These are phyloP conservation scores for Xylaria polymorpha DNA, from an alignment of 2,329 filamentous ascomycete species.

Conservation along the genomic window DNA sequence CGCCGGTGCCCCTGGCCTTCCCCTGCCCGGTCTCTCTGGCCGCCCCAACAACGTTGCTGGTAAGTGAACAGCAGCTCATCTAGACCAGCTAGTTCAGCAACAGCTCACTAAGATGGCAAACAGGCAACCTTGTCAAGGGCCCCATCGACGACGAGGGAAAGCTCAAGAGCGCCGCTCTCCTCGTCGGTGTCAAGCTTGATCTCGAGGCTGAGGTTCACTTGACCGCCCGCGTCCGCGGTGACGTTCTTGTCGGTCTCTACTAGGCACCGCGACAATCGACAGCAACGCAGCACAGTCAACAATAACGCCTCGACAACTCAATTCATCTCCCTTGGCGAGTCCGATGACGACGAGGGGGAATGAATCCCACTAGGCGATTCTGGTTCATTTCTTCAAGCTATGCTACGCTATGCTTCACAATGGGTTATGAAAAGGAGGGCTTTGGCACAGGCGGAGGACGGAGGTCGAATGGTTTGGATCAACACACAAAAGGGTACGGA, in stretches of 20 bases:
- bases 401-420: slow-evolving; percentile 27
- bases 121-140: slow-evolving; percentile 68
- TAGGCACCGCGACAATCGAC: slow-evolving; percentile 46
- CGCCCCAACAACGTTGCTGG: slow-evolving; percentile 46
- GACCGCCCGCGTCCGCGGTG: slow-evolving; percentile 69
- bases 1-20: slow-evolving; percentile 37
- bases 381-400: slow-evolving; percentile 35
- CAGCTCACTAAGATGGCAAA: not conserved
- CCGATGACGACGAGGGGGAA: not conserved
- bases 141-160: slow-evolving; percentile 67
- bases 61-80: slow-evolving; percentile 31
- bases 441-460: not conserved
- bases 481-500: slow-evolving; percentile 15
- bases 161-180: slow-evolving; percentile 67
- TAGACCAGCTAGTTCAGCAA: no score
- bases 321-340: slow-evolving; percentile 35
- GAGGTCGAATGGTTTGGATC: slow-evolving; percentile 4
- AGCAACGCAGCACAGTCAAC: slow-evolving; percentile 21
- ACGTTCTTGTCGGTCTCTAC: slow-evolving; percentile 70
- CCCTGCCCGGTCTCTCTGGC: slow-evolving; percentile 48
- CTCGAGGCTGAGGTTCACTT: slow-evolving; percentile 72
- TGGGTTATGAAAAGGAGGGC: slow-evolving; percentile 25
- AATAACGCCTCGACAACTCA: slow-evolving; percentile 19
- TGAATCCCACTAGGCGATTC: slow-evolving; percentile 23
- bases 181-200: slow-evolving; percentile 72